Evolutionary conservation across 192 early-diverging fungal genomes (phyloP).

Genomic region (Dimargaris cristalligena): DNA sequence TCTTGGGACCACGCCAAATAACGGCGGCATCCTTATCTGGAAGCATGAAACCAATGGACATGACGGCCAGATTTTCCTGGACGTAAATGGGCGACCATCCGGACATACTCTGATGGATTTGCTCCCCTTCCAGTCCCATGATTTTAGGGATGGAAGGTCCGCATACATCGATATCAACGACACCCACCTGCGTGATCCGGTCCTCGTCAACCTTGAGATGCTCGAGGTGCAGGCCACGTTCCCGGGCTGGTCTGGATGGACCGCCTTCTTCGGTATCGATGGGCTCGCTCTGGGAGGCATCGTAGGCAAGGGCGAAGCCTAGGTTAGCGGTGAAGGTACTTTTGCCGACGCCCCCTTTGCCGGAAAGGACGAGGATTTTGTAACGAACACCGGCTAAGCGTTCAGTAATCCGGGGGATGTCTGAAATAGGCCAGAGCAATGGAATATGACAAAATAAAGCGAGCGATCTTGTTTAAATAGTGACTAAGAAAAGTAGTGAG

Average conservation of each 20-base stretch:
- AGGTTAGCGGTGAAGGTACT: slow-evolving; percentile 78
- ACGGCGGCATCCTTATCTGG: slow-evolving; percentile 74
- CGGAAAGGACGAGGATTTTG: slow-evolving; percentile 86
- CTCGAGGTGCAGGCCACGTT: no score
- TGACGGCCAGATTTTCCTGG: slow-evolving; percentile 61
- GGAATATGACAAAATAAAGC: neutral
- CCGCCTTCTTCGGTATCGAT: no score
- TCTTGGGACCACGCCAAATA: slow-evolving; percentile 91
- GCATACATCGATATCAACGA: slow-evolving; percentile 92
- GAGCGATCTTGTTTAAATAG: neutral
- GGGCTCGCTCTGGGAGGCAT: slow-evolving; percentile 12
- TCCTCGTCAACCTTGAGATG: slow-evolving; percentile 12
- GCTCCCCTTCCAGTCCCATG: slow-evolving; percentile 67
- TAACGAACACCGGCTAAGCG: slow-evolving; percentile 44
- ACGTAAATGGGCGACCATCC: slow-evolving; percentile 75
- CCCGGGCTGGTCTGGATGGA: no score
- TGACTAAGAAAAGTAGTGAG: neutral
- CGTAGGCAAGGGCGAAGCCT: slow-evolving; percentile 55
- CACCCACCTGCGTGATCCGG: slow-evolving; percentile 37
- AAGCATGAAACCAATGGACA: slow-evolving; percentile 92
- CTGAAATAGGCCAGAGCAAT: slow-evolving; percentile 5
- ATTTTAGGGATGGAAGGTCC: slow-evolving; percentile 90
- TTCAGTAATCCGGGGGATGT: slow-evolving; percentile 43
- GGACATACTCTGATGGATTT: slow-evolving; percentile 61
- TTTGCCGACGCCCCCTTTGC: slow-evolving; percentile 98